These are phyloP conservation scores for Fusarium sp. DNA, from an alignment of 2,329 filamentous ascomycete species.

Conservation along the genomic window DNA sequence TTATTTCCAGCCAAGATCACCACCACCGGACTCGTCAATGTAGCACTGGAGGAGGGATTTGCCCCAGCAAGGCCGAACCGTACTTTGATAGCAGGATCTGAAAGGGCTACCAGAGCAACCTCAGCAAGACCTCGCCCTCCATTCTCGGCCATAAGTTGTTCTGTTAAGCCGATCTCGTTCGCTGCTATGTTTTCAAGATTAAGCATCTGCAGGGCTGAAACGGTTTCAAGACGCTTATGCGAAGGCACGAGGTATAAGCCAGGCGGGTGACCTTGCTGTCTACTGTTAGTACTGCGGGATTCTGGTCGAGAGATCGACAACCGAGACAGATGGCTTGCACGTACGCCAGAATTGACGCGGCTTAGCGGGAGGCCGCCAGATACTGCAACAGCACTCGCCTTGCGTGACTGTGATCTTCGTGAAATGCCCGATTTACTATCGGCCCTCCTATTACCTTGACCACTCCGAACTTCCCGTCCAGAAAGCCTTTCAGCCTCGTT, in stretches of 20 bases:
- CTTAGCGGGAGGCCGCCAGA: conserved; percentile 53
- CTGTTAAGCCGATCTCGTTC: conserved; percentile 84
- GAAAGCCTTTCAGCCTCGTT: conserved; percentile 58
- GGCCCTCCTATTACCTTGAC: conserved; percentile 59
- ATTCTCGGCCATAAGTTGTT: conserved; percentile 92
- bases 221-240: conserved; percentile 67
- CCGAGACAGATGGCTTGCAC: conserved; percentile 46
- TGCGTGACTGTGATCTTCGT: conserved; percentile 65
- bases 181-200: conserved; percentile 92
- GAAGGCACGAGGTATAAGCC: conserved; percentile 65
- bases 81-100: conserved; percentile 67
- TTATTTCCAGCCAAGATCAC: conserved; percentile 96
- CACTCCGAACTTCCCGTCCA: conserved; percentile 61
- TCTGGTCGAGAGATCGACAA: conserved; percentile 45
- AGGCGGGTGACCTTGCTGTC: conserved; percentile 49
- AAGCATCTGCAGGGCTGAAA: conserved; percentile 84
- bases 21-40: conserved; percentile 53
- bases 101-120: conserved; percentile 76
- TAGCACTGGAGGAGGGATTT: conserved; percentile 43
- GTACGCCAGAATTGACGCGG: conserved; percentile 59
- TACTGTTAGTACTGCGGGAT: conserved; percentile 47
- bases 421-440: conserved; percentile 62
- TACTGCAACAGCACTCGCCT: conserved; percentile 56
- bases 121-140: conserved; percentile 89
- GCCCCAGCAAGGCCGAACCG: conserved; percentile 57